Base-by-base conservation (phyloP, 2,329 filamentous ascomycete genomes). In the Meredithiella fracta region DNA sequence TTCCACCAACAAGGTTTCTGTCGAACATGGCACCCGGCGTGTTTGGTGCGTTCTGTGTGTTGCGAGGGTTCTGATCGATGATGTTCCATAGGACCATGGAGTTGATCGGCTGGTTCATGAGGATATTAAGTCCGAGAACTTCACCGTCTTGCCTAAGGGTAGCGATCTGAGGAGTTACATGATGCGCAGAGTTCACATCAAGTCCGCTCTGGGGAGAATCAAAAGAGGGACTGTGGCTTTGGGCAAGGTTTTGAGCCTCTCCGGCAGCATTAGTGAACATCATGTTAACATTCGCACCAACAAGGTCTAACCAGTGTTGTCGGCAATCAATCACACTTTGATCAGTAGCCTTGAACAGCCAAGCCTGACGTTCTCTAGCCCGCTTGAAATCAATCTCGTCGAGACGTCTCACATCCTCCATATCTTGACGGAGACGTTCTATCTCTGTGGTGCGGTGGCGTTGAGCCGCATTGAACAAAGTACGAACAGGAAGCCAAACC, bases 401-500 rank as follows among this genome's bases (percentile, higher is more conserved):
- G 66, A 1, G 69, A 63, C 14, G 69, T 70, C 59, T 68, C 67
- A 4, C 71, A 60, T 79, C 75, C 4, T 72, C 29, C 5, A 34
- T 72, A 40, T 79, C 68, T 1, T 66, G 66, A 22, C 69, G 70
- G 20, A 80, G 67, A 0, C 76, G 71, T 8, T 64, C 62, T 9
- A 80, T 66, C 62, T 80, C 77, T 0, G 69, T 65, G 6, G 72
- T 71, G 3, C 78, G 72, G 59, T 79, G 73, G 58, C 68, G 72
- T 42, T 68, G 70, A 0, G 77, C 76, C 59, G 75, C 74, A 54
- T 71, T 61, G 62, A 77, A 77, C 1, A 81, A 68, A 60, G 73
- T 78, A 50, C 72, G 72, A 51, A 81, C 65, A 0, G 77, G 76
- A 47, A 77, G 62, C 67, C 76, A 76, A 2, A 79, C 72, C 0